Evolutionary conservation across 305 asterid species (phyloP).

Genomic region (Ajuga reptans): DNA sequence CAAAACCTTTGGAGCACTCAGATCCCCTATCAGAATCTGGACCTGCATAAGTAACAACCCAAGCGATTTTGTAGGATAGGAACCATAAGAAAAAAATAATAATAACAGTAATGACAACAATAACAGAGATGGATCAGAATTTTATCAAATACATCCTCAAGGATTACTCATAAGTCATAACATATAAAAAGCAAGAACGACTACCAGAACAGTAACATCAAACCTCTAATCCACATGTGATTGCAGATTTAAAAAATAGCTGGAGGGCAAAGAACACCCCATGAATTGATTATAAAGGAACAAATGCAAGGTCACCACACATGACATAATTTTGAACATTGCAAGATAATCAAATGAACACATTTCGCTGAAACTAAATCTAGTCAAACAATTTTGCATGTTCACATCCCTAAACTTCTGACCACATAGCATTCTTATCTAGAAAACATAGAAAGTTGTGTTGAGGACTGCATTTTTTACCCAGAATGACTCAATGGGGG

Average conservation of each 20-base stretch:
- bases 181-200: background rate
- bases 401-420: background rate
- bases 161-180: background rate
- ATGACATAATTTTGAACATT: background rate
- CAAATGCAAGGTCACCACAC: background rate
- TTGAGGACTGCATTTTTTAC: background rate
- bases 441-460: background rate
- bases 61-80: background rate
- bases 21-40: constrained; percentile 49
- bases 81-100: background rate
- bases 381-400: background rate
- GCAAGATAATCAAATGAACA: background rate
- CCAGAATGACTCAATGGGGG: background rate
- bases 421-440: background rate
- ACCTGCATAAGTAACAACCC: constrained; percentile 32
- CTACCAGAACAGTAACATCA: background rate
- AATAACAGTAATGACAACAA: too few species aligned
- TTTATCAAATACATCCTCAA: background rate
- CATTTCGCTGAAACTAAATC: background rate
- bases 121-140: background rate
- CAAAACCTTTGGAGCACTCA: constrained; percentile 41
- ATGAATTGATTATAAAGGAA: background rate
- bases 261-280: background rate
- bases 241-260: background rate
- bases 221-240: background rate